These are phyloP conservation scores for Sphagnurus paluster DNA, from an alignment of 1,284 basidiomycete genomes.

Conservation along the genomic window DNA sequence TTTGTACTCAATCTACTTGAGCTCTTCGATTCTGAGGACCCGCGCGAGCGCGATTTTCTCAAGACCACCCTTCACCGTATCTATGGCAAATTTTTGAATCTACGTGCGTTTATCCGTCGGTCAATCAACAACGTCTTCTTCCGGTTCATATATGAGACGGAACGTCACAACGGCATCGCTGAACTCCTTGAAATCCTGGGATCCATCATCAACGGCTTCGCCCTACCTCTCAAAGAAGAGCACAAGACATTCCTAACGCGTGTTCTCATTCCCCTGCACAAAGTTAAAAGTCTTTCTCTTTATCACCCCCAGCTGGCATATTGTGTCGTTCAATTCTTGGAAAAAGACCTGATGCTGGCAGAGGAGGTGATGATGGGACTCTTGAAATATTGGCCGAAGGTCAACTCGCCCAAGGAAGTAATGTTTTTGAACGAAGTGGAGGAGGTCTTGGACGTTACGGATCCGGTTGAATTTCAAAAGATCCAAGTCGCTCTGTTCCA, in stretches of 20 bases:
- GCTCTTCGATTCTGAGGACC: slow-evolving; percentile 98
- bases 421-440: slow-evolving; percentile 99
- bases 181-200: slow-evolving; percentile 98
- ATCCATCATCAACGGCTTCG: slow-evolving; percentile 99
- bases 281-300: slow-evolving; percentile 94
- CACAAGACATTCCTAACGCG: slow-evolving; percentile 98
- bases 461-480: slow-evolving; percentile 96
- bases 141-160: slow-evolving; percentile 98
- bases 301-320: slow-evolving; percentile 99
- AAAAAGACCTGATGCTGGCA: slow-evolving; percentile 92
- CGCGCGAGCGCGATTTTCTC: slow-evolving; percentile 97
- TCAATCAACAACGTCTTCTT: slow-evolving; percentile 99
- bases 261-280: slow-evolving; percentile 96
- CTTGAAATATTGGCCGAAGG: slow-evolving; percentile 98
- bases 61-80: slow-evolving; percentile 99
- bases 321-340: slow-evolving; percentile 98
- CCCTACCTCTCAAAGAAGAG: slow-evolving; percentile 97
- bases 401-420: slow-evolving; percentile 99
- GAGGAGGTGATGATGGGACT: slow-evolving; percentile 96
- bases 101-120: slow-evolving; percentile 97
- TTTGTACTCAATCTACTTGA: slow-evolving; percentile 98
- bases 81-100: slow-evolving; percentile 99
- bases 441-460: slow-evolving; percentile 98
- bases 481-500: slow-evolving; percentile 93
- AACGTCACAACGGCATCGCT: slow-evolving; percentile 98